Evolutionary conservation across 2,329 filamentous ascomycete species (phyloP).

Genomic region (Pyrenochaeta sp.): DNA sequence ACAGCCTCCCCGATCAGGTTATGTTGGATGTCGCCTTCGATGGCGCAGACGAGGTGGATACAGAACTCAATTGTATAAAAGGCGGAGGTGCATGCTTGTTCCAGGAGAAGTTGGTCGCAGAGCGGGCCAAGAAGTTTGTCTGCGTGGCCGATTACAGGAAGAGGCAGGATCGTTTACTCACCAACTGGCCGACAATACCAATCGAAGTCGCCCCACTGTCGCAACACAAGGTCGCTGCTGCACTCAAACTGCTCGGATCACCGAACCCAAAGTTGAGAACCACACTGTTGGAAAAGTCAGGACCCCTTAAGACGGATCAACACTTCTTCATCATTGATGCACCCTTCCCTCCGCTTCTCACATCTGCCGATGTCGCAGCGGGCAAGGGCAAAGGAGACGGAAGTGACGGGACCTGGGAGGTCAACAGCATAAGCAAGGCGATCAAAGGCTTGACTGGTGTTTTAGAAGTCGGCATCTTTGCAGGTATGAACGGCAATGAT

Average conservation of each 20-base stretch:
- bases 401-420: slow-evolving; percentile 77
- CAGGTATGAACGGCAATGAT: slow-evolving; percentile 79
- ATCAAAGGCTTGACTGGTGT: slow-evolving; percentile 88
- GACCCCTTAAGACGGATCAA: slow-evolving; percentile 85
- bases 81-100: slow-evolving; percentile 97
- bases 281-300: slow-evolving; percentile 78
- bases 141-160: slow-evolving; percentile 94
- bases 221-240: slow-evolving; percentile 76
- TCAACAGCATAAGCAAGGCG: slow-evolving; percentile 74
- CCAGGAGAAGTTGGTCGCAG: slow-evolving; percentile 95
- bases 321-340: slow-evolving; percentile 92
- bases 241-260: slow-evolving; percentile 77
- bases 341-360: slow-evolving; percentile 77
- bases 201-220: slow-evolving; percentile 93
- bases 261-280: slow-evolving; percentile 74
- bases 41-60: slow-evolving; percentile 95
- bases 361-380: slow-evolving; percentile 63
- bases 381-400: slow-evolving; percentile 59
- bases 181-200: slow-evolving; percentile 83
- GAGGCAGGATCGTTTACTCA: slow-evolving; percentile 76
- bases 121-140: slow-evolving; percentile 83
- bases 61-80: slow-evolving; percentile 95
- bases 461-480: slow-evolving; percentile 90
- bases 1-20: slow-evolving; percentile 71
- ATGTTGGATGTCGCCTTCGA: slow-evolving; percentile 92